Evolutionary conservation across 768 basidiomycete species (phyloP), one percentile per base, ranked within the genome.

Genomic region (Leccinum rimulosum): DNA sequence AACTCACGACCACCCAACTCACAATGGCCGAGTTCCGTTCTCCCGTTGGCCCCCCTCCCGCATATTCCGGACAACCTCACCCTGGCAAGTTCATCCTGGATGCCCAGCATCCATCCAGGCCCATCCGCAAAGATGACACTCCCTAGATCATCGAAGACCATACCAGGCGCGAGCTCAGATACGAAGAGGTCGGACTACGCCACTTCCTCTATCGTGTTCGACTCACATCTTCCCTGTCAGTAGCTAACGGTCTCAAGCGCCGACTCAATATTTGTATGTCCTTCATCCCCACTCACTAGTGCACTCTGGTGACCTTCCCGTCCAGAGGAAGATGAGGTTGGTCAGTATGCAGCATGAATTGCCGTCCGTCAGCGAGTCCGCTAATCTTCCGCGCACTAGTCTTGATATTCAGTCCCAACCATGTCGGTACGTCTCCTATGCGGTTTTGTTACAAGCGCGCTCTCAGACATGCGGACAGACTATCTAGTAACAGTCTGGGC

Each of bases 321-420:
- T 7, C 45, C 47, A 79, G 77, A 66, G 51, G 72, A 77, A 38
- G 67, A 77, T 35, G 75, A 78, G 36, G 76, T 78, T 22, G 75
- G 77, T 79, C 55, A 57, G 76, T 64, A 31, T 40, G n/a, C 3
- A 38, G 10, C 5, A 8, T 17, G 17, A 35, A 25, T 15, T 10
- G 14, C 30, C 28, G 4, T 30, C 11, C 7, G 28, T 50, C 4
- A 28, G 58, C 15, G 9, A 19, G 30, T 30, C 33, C 10, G 8
- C 50, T 73, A 28, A 65, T 40, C 36, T n/a, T 59, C 28, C 10
- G n/a, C 28, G 33, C 8, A 4, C 53, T 62, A 88, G 88, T 86
- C 8, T 75, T 87, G 57, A 66, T 88, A 45, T 87, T 83, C 69
- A 85, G 86, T 60, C 79, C 84, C 30, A 90, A 90, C 67, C 84